Conservation (phyloP, 1,284 basidiomycete genomes). For the Nidula niveotomentosa region DNA sequence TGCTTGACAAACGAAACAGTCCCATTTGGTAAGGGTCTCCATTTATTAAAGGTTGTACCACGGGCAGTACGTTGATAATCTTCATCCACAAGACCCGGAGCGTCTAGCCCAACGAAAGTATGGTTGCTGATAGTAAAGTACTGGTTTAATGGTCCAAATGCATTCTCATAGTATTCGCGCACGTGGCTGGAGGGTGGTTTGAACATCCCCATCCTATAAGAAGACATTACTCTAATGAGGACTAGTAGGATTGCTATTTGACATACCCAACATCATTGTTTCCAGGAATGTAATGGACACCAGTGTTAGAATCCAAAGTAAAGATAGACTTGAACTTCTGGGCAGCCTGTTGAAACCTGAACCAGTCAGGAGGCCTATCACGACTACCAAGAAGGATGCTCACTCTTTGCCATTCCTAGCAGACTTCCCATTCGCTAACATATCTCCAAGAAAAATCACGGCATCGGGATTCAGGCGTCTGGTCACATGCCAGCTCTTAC, state of each 20-base stretch:
- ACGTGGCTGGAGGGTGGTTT: constrained; percentile 49
- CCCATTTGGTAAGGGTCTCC: constrained; percentile 61
- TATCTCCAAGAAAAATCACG: constrained; percentile 81
- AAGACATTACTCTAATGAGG: constrained; percentile 5
- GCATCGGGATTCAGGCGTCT: constrained; percentile 62
- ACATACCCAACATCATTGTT: constrained; percentile 83
- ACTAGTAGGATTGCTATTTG: constrained; percentile 6
- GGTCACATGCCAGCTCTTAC: constrained; percentile 74
- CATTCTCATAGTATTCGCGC: constrained; percentile 49
- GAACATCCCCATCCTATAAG: constrained; percentile 52
- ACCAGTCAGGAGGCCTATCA: constrained; percentile 8
- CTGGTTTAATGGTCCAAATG: constrained; percentile 60
- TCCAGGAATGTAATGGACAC: constrained; percentile 75
- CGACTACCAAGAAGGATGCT: constrained; percentile 25
- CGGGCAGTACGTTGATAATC: constrained; percentile 67
- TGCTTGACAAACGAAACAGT: constrained; percentile 72
- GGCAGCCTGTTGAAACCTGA: constrained; percentile 63
- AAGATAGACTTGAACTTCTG: constrained; percentile 67
- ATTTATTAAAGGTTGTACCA: constrained; percentile 50
- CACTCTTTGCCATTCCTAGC: constrained; percentile 64
- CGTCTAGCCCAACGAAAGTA: constrained; percentile 69
- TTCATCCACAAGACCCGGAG: constrained; percentile 74
- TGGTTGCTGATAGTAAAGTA: constrained; percentile 59
- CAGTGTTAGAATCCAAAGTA: constrained; percentile 35
- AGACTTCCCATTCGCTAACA: constrained; percentile 71